These are phyloP conservation scores for Chaetomium tenue DNA, from an alignment of 495 filamentous ascomycete species.

Conservation along the genomic window DNA sequence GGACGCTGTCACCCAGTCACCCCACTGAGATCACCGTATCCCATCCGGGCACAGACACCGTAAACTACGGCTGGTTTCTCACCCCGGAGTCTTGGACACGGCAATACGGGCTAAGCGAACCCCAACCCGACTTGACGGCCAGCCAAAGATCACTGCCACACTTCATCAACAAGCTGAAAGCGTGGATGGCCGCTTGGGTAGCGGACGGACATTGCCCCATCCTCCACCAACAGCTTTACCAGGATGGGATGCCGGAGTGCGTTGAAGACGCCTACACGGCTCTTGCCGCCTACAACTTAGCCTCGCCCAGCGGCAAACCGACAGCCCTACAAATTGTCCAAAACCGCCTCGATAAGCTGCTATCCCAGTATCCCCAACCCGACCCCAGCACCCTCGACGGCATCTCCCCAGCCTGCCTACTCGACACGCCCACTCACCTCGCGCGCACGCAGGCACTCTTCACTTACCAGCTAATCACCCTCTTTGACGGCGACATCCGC, in stretches of 20 bases:
- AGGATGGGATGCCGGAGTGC: slow-evolving; percentile 29
- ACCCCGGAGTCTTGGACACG: slow-evolving; percentile 13
- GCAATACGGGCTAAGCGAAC: background rate
- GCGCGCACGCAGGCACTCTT: slow-evolving; percentile 49
- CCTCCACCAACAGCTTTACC: slow-evolving; percentile 43
- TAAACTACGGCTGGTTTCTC: slow-evolving; percentile 21
- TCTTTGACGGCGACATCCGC: slow-evolving; percentile 58
- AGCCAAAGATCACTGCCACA: slow-evolving; percentile 24
- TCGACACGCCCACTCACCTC: slow-evolving; percentile 36
- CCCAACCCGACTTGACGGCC: background rate
- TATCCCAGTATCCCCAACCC: slow-evolving; percentile 16
- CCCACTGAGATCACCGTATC: background rate
- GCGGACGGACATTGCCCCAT: slow-evolving; percentile 33
- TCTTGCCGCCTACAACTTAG: slow-evolving; percentile 31
- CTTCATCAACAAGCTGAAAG: slow-evolving; percentile 30
- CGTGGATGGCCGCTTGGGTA: slow-evolving; percentile 31
- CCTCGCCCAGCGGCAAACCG: slow-evolving; percentile 17
- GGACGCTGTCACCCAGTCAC: too few species aligned
- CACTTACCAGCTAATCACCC: slow-evolving; percentile 54
- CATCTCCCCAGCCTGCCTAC: background rate
- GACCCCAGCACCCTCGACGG: background rate
- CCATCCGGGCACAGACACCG: background rate
- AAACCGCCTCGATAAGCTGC: slow-evolving; percentile 22
- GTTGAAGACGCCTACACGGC: slow-evolving; percentile 36
- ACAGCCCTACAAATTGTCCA: slow-evolving; percentile 32